Conservation (phyloP, 371 early-diverging fungal genomes). For the Lichtheimia ornata region DNA sequence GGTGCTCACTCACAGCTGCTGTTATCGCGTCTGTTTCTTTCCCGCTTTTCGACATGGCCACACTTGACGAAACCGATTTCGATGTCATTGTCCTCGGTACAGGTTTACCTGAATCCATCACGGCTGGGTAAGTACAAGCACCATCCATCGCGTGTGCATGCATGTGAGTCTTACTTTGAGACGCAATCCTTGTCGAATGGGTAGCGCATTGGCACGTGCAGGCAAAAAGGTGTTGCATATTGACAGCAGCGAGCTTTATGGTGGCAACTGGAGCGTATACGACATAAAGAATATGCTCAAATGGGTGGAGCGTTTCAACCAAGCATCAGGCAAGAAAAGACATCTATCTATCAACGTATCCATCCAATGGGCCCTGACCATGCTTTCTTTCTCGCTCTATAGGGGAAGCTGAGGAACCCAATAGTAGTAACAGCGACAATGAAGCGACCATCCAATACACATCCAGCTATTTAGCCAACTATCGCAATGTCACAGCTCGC, state of each 20-base stretch:
- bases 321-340: not conserved
- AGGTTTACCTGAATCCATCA: conserved; percentile 84
- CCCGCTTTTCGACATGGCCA: not conserved
- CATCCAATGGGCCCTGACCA: too few relatives aligned
- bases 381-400: too few relatives aligned
- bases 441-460: conserved; percentile 13
- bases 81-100: conserved; percentile 90
- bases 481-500: conserved; percentile 9
- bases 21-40: too few relatives aligned
- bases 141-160: too few relatives aligned
- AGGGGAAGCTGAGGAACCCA: too few relatives aligned
- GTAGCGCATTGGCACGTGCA: conserved; percentile 71
- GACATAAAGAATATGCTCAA: conserved; percentile 53
- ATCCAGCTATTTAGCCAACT: conserved; percentile 18
- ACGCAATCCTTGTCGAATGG: too few relatives aligned
- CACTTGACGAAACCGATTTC: conserved; percentile 58
- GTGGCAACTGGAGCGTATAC: conserved; percentile 74
- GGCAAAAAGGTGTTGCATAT: conserved; percentile 92
- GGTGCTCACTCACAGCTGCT: too few relatives aligned
- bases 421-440: not conserved
- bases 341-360: too few relatives aligned
- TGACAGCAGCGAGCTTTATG: conserved; percentile 86
- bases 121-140: conserved; percentile 66
- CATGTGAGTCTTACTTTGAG: too few relatives aligned
- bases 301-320: conserved; percentile 29